Conservation (phyloP, 148 eudicot genomes). For the Polygonum aviculare region DNA sequence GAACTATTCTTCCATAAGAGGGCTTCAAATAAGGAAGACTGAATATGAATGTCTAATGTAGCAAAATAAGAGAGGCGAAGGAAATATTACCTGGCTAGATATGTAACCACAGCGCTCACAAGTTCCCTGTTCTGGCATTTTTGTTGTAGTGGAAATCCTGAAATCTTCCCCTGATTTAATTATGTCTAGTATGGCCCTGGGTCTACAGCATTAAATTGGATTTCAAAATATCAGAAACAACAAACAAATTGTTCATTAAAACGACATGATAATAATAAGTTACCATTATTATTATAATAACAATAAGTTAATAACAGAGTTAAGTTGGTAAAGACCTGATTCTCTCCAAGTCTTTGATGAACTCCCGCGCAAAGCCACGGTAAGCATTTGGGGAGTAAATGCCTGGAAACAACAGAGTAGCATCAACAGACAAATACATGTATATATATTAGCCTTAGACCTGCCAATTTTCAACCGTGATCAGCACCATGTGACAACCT, state of each 20-base stretch:
- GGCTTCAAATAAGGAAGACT: background rate
- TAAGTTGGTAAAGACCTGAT: conserved; percentile 42
- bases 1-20: background rate
- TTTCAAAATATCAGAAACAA: background rate
- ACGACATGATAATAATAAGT: too few relatives aligned
- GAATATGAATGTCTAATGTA: background rate
- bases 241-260: background rate
- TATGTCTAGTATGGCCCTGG: conserved; percentile 92
- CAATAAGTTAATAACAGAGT: background rate
- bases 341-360: conserved; percentile 95
- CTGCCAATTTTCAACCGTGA: background rate
- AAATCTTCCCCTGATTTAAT: conserved; percentile 92
- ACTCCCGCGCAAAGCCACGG: conserved; percentile 98
- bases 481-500: background rate
- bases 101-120: conserved; percentile 96
- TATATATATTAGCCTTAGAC: background rate
- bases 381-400: conserved; percentile 98
- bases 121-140: conserved; percentile 99
- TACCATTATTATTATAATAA: too few relatives aligned
- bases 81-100: conserved; percentile 66
- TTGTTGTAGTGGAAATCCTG: conserved; percentile 80
- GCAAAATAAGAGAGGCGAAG: background rate
- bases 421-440: background rate
- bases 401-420: conserved; percentile 33
- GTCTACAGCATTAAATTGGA: conserved; percentile 31